These are phyloP conservation scores for Saccharomyces hybrid DNA, from an alignment of 1,139 yeast species.

Conservation along the genomic window DNA sequence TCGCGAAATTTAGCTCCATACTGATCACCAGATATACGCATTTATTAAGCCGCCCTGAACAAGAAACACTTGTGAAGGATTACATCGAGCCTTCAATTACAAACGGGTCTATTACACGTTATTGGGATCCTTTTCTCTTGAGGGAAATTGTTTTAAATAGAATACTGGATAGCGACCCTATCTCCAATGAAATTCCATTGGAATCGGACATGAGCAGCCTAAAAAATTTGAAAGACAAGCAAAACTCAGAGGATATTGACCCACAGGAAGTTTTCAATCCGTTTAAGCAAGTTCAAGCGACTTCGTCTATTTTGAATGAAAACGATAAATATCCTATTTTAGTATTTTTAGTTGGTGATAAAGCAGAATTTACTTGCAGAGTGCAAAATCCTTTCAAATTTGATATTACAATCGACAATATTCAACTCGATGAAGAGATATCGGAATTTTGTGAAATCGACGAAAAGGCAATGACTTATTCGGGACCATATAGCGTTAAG, in stretches of 20 bases:
- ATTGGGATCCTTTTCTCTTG: slow-evolving; percentile 69
- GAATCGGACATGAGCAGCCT: slow-evolving; percentile 7
- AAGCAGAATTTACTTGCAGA: slow-evolving; percentile 44
- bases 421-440: slow-evolving; percentile 38
- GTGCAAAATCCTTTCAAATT: slow-evolving; percentile 80
- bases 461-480: slow-evolving; percentile 10
- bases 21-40: slow-evolving; percentile 50
- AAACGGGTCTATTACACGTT: slow-evolving; percentile 29
- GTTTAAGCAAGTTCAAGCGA: slow-evolving; percentile 15
- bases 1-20: slow-evolving; percentile 43
- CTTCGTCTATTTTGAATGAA: slow-evolving; percentile 13
- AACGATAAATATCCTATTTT: slow-evolving; percentile 7
- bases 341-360: slow-evolving; percentile 46
- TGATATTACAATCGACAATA: slow-evolving; percentile 54
- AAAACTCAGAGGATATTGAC: slow-evolving; percentile 2
- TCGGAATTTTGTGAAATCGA: slow-evolving; percentile 28
- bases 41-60: slow-evolving; percentile 45
- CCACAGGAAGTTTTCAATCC: slow-evolving; percentile 29
- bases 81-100: slow-evolving; percentile 23
- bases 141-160: slow-evolving; percentile 41
- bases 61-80: slow-evolving; percentile 30
- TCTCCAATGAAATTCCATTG: slow-evolving; percentile 12
- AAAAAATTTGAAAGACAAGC: neutral
- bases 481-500: slow-evolving; percentile 33
- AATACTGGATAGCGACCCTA: slow-evolving; percentile 9